Conservation (phyloP, 495 filamentous ascomycete species). For the Hypoxylon crocopeplum region DNA sequence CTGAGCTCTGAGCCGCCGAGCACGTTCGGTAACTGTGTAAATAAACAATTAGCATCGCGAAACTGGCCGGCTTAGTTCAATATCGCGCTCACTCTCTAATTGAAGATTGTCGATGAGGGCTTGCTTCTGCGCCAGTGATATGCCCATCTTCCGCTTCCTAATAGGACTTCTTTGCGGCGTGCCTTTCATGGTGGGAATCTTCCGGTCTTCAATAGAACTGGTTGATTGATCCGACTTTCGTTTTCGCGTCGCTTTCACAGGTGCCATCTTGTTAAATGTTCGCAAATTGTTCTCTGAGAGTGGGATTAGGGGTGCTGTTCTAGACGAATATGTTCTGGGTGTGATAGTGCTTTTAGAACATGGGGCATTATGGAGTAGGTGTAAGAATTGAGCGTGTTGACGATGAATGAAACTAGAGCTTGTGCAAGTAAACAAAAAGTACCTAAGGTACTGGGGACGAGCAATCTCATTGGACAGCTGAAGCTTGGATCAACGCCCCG, state of each 20-base stretch:
- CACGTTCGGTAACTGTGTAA: constrained; percentile 82
- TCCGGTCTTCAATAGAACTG: constrained; percentile 45
- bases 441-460: no score
- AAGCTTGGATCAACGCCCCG: no score
- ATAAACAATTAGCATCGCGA: constrained; percentile 29
- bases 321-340: no score
- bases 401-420: constrained; percentile 13
- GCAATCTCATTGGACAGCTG: no score
- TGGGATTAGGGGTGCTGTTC: neutral
- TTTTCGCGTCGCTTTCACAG: constrained; percentile 58
- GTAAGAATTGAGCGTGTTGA: constrained; percentile 25
- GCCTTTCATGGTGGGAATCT: constrained; percentile 49
- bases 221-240: constrained; percentile 63
- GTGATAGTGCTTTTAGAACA: constrained; percentile 5
- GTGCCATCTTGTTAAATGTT: constrained; percentile 56
- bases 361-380: constrained; percentile 18
- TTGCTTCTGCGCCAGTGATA: constrained; percentile 83
- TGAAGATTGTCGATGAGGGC: constrained; percentile 91
- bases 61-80: neutral
- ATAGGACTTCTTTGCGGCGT: constrained; percentile 61
- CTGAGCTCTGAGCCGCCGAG: constrained; percentile 87
- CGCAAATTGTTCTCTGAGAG: neutral
- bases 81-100: constrained; percentile 80
- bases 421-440: constrained; percentile 39
- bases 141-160: constrained; percentile 64